These are phyloP conservation scores for Juglanconis oblonga DNA, from an alignment of 2,329 filamentous ascomycete genomes.

Conservation along the genomic window DNA sequence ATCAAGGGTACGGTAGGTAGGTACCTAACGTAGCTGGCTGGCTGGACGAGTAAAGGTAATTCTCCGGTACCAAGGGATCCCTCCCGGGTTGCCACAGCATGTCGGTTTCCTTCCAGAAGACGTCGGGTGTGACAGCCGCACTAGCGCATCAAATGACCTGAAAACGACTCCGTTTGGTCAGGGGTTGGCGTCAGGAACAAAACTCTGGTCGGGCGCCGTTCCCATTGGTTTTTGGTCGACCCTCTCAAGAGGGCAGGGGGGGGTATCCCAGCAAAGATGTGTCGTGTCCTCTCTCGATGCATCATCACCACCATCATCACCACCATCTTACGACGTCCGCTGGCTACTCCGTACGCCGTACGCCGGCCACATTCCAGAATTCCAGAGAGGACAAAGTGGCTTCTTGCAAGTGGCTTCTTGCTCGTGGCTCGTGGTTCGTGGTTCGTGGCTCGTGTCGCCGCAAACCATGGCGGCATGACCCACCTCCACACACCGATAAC, in stretches of 20 bases:
- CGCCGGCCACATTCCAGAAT: too few species aligned
- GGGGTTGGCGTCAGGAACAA: constrained; percentile 6
- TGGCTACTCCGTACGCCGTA: too few species aligned
- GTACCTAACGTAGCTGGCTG: too few species aligned
- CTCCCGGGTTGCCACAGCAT: neutral
- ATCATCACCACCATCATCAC: too few species aligned
- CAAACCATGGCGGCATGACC: neutral
- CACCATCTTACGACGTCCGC: too few species aligned
- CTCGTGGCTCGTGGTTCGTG: neutral
- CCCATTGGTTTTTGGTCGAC: neutral
- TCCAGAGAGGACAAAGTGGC: neutral
- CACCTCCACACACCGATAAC: neutral
- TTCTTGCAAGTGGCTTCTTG: neutral
- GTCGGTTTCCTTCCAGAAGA: neutral
- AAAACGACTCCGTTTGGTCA: neutral
- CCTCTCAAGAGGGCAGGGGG: too few species aligned
- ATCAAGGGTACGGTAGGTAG: too few species aligned
- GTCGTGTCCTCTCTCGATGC: too few species aligned
- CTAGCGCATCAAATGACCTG: constrained; percentile 7
- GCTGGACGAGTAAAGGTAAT: too few species aligned
- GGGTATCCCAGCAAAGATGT: too few species aligned
- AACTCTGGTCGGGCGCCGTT: neutral
- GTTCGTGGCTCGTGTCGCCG: neutral
- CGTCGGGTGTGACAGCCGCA: neutral
- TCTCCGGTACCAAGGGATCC: neutral